Evolutionary conservation across 352 stramenopile genomes (phyloP), one percentile per base, ranked within the genome.

Genomic region (Aphanomyces euteiches): DNA sequence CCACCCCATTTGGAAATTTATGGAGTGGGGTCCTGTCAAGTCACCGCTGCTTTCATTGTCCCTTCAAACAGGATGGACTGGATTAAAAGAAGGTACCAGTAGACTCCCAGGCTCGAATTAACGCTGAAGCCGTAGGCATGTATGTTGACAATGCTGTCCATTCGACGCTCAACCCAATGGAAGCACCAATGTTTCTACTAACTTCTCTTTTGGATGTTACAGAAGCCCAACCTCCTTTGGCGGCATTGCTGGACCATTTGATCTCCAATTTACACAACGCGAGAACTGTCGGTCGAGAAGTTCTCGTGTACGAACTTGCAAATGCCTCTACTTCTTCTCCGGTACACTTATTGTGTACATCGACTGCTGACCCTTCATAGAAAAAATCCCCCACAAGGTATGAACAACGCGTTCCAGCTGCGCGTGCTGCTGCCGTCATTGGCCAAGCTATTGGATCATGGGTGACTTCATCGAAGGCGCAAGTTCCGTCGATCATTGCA

Each of bases 131-230:
- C 28, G 36, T 45, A 63, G 59, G 59, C 39, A 67, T 50, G 5
- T 94, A 90, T 47, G 87, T 94, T 4, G 87, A 94, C 72, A 94
- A 94, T 66, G 83, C 82, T 3, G 87, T 94, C 34, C 87, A 94
- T 56, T 92, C 87, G 47, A 92, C 84, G 1, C 69, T 94, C 41
- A 79, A 92, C 57, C 80, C 85, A 1, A 78, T 72, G 21, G 83
- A 78, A 6, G 87, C 87, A 6, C 84, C 84, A 15, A 61, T 37
- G 54, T 61, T 61, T 17, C 21, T 61, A 17, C 34, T 61, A 1
- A 61, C 54, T 7, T 37, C 54, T 7, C 28, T 61, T 10, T 37
- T 61, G 39, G 28, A 61, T 10, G 17, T 15, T 12, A 12, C 54
- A n/a, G 19, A 37, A 37, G 19, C 39, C n/a, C 12, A 12, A n/a